These are phyloP conservation scores for Claviceps sp. DNA, from an alignment of 2,329 filamentous ascomycete species.

Conservation along the genomic window DNA sequence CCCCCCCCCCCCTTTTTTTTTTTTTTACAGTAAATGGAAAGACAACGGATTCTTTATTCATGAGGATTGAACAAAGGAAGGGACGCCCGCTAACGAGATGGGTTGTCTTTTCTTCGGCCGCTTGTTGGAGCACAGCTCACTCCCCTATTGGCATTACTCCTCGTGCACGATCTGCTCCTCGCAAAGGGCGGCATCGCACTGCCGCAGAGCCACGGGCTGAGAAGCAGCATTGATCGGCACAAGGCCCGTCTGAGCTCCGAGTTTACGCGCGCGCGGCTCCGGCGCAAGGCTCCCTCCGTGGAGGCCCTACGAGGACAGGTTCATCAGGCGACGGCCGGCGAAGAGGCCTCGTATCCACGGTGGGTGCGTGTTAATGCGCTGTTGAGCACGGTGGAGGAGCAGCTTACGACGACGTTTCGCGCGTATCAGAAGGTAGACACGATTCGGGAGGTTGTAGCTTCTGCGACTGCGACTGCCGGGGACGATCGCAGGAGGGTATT, in stretches of 20 bases:
- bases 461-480: too few relatives aligned
- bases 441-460: constrained; percentile 41
- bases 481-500: constrained; percentile 27
- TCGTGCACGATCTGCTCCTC: constrained; percentile 77
- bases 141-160: constrained; percentile 64
- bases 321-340: constrained; percentile 33
- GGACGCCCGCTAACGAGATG: constrained; percentile 1
- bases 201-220: constrained; percentile 64
- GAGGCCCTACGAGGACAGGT: constrained; percentile 50
- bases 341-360: constrained; percentile 55
- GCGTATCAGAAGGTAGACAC: constrained; percentile 42
- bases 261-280: constrained; percentile 65
- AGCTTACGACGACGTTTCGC: constrained; percentile 63
- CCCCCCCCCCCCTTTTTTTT: not conserved
- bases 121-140: constrained; percentile 46
- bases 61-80: not conserved
- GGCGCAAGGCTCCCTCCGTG: constrained; percentile 54
- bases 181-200: constrained; percentile 73
- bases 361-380: constrained; percentile 86
- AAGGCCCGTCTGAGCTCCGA: constrained; percentile 71
- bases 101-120: not conserved
- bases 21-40: not conserved
- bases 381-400: constrained; percentile 53
- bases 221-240: constrained; percentile 63
- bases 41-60: not conserved